Evolutionary conservation across 345 rosid species (phyloP).

Genomic region (Cardamine chenopodiifolia): DNA sequence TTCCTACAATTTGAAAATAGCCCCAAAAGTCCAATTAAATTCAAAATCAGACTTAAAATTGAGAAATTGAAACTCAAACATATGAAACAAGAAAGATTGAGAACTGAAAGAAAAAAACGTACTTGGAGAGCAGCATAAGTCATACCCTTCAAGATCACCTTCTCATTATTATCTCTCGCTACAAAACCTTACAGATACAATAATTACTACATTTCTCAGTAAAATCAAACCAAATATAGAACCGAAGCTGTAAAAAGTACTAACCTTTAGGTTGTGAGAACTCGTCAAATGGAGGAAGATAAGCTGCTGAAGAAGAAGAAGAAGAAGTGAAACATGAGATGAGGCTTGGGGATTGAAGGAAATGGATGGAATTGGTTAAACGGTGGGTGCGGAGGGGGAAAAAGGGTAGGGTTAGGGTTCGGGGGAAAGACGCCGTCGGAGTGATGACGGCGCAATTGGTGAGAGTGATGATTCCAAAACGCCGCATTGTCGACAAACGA

Average conservation of each 20-base stretch:
- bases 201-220: neutral
- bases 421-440: slow-evolving; percentile 20
- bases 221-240: neutral
- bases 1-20: slow-evolving; percentile 46
- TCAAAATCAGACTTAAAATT: neutral
- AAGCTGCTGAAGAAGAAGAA: slow-evolving; percentile 33
- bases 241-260: neutral
- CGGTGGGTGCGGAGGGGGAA: slow-evolving; percentile 1
- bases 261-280: slow-evolving; percentile 29
- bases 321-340: slow-evolving; percentile 11
- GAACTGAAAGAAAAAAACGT: slow-evolving; percentile 18
- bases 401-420: slow-evolving; percentile 10
- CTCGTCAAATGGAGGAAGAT: slow-evolving; percentile 39
- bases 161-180: slow-evolving; percentile 37
- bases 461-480: slow-evolving; percentile 30
- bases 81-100: neutral
- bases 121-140: slow-evolving; percentile 67
- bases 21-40: neutral
- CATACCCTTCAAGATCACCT: slow-evolving; percentile 78
- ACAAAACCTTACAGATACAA: slow-evolving; percentile 7
- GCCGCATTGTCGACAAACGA: slow-evolving; percentile 35
- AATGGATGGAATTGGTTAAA: slow-evolving; percentile 9
- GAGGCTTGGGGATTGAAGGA: slow-evolving; percentile 23
- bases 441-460: slow-evolving; percentile 29
- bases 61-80: neutral